phyloP scores from a whole-genome alignment of 2,329 filamentous ascomycete species.

The Fusarium domesticum region DNA sequence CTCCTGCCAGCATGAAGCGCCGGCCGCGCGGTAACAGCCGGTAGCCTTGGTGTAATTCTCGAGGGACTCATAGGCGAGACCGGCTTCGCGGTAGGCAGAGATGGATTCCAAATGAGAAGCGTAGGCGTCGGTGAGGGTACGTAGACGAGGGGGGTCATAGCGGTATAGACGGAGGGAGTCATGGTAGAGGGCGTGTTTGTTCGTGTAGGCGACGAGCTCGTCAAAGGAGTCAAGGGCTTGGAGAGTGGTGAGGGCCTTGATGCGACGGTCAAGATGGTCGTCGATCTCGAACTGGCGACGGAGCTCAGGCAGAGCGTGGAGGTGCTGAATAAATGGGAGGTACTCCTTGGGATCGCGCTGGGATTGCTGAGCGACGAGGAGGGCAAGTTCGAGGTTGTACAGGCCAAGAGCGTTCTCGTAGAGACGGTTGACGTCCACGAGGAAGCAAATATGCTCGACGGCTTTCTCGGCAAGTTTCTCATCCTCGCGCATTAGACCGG shows the following conservation, averaged over 20 bases:
- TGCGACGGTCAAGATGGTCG: conserved; percentile 72
- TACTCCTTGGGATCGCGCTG: conserved; percentile 96
- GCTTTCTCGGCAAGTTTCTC: conserved; percentile 77
- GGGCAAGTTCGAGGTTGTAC: conserved; percentile 85
- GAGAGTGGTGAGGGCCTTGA: conserved; percentile 76
- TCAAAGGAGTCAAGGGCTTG: conserved; percentile 71
- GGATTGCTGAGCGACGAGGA: conserved; percentile 91
- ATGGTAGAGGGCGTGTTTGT: conserved; percentile 76
- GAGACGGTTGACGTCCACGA: conserved; percentile 87
- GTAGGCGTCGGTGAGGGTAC: conserved; percentile 71
- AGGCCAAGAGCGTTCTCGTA: conserved; percentile 88
- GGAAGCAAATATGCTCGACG: conserved; percentile 95
- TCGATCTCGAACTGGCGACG: conserved; percentile 83
- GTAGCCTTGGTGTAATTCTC: conserved; percentile 70
- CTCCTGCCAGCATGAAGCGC: conserved; percentile 79
- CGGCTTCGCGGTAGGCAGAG: conserved; percentile 81
- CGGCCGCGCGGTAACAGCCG: conserved; percentile 77
- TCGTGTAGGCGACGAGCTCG: conserved; percentile 73
- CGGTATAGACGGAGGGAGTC: conserved; percentile 77
- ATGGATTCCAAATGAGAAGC: conserved; percentile 71
- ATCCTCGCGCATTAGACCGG: conserved; percentile 66
- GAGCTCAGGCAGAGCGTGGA: conserved; percentile 70
- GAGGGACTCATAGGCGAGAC: conserved; percentile 86
- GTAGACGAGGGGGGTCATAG: conserved; percentile 68
- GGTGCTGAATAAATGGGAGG: conserved; percentile 84